phyloP scores from a whole-genome alignment of 345 rosid genomes.

The Draba incana region DNA sequence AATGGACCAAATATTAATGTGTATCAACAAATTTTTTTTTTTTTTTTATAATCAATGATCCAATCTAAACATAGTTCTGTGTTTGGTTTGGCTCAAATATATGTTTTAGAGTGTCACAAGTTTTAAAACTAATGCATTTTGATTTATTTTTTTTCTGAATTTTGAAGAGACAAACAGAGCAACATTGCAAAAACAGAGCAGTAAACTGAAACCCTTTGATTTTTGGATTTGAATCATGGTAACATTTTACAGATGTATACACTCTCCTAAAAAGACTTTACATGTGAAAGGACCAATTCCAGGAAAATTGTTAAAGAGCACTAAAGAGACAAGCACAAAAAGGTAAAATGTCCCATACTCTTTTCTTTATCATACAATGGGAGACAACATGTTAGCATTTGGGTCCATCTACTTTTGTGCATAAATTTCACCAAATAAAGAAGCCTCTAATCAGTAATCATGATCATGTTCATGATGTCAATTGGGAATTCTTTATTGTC shows the following conservation, averaged over 20 bases:
- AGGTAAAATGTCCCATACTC: neutral
- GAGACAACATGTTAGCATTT: neutral
- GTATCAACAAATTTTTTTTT: neutral
- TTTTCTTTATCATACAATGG: neutral
- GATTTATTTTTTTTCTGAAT: neutral
- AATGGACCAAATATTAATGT: constrained; percentile 22
- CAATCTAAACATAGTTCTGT: neutral
- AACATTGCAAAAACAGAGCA: too few relatives aligned
- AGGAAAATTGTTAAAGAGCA: neutral
- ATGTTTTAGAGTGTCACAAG: neutral
- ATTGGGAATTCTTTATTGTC: neutral
- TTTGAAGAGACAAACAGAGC: too few relatives aligned
- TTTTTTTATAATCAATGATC: neutral
- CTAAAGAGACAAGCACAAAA: neutral
- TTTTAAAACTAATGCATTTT: neutral
- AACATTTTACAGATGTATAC: constrained; percentile 3
- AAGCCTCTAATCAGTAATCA: neutral
- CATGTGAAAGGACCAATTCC: neutral
- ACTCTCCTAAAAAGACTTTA: constrained; percentile 6
- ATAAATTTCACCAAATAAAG: constrained; percentile 15
- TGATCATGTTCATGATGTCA: constrained; percentile 11
- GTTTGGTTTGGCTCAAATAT: neutral
- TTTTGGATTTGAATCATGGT: constrained; percentile 18
- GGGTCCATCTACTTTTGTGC: constrained; percentile 13
- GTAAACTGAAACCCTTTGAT: too few relatives aligned